Conservation (phyloP, 495 filamentous ascomycete genomes). For the Elasticomyces elasticus region DNA sequence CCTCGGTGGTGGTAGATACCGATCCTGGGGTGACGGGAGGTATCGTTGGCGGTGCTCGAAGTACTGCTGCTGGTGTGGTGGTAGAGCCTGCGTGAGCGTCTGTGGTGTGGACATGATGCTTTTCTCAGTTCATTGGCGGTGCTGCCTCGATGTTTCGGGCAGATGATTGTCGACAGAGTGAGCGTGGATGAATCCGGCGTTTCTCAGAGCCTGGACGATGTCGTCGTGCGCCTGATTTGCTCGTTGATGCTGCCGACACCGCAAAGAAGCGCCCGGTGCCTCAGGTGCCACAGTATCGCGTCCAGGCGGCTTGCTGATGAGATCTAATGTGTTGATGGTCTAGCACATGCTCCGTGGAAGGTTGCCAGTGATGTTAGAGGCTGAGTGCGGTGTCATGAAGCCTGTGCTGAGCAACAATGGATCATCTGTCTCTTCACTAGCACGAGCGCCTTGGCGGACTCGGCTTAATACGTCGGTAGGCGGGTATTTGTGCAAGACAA, state of each 20-base stretch:
- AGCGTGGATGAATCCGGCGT: not conserved
- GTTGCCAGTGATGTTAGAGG: not conserved
- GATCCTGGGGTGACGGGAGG: slow-evolving; percentile 19
- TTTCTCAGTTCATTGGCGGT: slow-evolving; percentile 2
- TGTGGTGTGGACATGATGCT: slow-evolving; percentile 18
- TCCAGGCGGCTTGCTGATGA: not conserved
- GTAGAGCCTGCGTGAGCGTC: slow-evolving; percentile 17
- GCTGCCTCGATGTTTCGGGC: not conserved
- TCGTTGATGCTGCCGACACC: slow-evolving; percentile 2
- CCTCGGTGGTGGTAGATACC: slow-evolving; percentile 19
- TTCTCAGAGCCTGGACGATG: not conserved
- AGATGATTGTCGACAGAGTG: not conserved
- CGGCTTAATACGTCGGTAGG: not conserved
- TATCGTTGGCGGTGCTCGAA: slow-evolving; percentile 17
- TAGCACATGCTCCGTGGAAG: not conserved
- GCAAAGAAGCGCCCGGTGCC: not conserved
- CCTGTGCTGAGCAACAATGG: not conserved
- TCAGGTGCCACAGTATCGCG: not conserved
- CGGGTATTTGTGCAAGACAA: not conserved
- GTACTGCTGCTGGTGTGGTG: slow-evolving; percentile 19
- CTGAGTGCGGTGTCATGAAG: not conserved
- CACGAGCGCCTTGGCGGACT: not conserved
- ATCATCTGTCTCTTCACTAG: not conserved
- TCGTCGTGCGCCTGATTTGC: slow-evolving; percentile 8
- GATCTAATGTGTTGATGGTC: not conserved